Conservation (phyloP, 2,329 filamentous ascomycete species). For the Fusarium pseudonygamai region DNA sequence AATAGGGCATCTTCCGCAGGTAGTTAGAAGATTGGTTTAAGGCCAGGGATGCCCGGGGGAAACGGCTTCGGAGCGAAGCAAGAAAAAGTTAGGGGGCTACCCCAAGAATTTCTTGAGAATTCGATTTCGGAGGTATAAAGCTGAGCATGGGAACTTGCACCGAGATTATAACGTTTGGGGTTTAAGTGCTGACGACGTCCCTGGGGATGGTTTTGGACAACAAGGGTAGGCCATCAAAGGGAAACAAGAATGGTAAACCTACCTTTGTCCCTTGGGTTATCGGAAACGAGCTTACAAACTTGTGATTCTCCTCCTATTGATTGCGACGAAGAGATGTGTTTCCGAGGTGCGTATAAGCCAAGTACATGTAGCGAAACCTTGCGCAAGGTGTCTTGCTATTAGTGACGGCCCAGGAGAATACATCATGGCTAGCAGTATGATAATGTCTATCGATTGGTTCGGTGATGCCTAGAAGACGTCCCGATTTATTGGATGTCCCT, state of each 20-base stretch:
- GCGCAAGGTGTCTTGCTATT: neutral
- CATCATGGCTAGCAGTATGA: neutral
- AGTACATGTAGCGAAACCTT: constrained; percentile 1
- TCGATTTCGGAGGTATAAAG: neutral
- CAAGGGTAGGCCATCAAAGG: neutral
- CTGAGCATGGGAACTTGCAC: neutral
- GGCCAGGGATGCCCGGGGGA: neutral
- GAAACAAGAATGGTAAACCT: neutral
- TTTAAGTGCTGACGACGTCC: neutral
- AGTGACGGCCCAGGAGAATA: neutral
- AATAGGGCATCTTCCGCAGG: neutral
- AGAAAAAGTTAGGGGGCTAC: neutral
- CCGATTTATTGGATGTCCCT: neutral
- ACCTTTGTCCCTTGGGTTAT: neutral
- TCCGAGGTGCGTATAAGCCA: neutral
- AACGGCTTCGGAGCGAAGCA: neutral
- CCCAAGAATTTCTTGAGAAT: neutral
- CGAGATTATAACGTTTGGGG: neutral
- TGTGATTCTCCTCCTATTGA: neutral
- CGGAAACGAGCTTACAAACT: neutral
- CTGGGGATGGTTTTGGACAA: neutral
- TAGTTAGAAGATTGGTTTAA: neutral
- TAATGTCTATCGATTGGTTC: constrained; percentile 5
- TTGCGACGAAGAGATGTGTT: neutral
- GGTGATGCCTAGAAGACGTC: neutral